Evolutionary conservation across 352 stramenopile genomes (phyloP).

Genomic region (Blastocystis sp.): DNA sequence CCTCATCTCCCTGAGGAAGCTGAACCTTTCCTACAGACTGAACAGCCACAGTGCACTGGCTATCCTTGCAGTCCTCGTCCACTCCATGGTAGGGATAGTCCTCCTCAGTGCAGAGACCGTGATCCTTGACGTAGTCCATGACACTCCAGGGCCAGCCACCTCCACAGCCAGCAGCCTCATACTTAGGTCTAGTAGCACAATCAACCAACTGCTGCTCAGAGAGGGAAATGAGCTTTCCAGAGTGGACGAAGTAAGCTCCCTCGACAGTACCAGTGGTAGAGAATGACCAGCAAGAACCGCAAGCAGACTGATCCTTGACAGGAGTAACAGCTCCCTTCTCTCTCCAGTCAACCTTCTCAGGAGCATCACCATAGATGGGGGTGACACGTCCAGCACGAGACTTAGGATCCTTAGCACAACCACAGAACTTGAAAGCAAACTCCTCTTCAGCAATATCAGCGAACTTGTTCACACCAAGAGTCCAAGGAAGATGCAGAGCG

Average conservation of each 20-base stretch:
- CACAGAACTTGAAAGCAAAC: conserved; percentile 71
- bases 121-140: conserved; percentile 83
- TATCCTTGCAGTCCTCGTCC: conserved; percentile 70
- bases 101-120: conserved; percentile 79
- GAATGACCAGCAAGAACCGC: conserved; percentile 93
- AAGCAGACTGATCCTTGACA: conserved; percentile 89
- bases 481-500: conserved; percentile 68
- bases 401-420: conserved; percentile 66
- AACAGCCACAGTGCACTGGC: conserved; percentile 67
- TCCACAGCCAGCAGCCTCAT: conserved; percentile 82
- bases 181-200: conserved; percentile 75
- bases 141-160: conserved; percentile 85
- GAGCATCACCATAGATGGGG: conserved; percentile 53
- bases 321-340: conserved; percentile 79
- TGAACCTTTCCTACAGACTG: conserved; percentile 70
- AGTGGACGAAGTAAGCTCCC: conserved; percentile 80
- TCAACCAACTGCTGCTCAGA: conserved; percentile 87
- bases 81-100: conserved; percentile 78
- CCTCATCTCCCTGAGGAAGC: conserved; percentile 73
- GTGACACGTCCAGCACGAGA: not conserved
- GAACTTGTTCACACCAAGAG: conserved; percentile 72
- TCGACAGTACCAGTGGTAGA: conserved; percentile 85
- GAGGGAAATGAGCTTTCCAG: conserved; percentile 76
- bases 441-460: conserved; percentile 72
- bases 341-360: conserved; percentile 76